Base-by-base conservation (phyloP, 306 rosid species). In the Cucurbita moschata region DNA sequence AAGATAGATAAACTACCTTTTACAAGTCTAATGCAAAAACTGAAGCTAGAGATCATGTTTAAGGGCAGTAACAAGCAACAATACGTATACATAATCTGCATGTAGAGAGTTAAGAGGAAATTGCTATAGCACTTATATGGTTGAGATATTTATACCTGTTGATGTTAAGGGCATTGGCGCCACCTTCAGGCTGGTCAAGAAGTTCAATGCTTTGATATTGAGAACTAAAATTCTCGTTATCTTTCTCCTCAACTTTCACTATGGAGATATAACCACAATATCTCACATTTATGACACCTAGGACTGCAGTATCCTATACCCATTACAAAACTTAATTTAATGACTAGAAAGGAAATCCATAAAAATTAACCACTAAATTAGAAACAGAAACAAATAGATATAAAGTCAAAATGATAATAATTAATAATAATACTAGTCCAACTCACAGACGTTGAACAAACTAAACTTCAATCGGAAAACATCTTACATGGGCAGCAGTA, bases 401-500 rank as follows among this genome's bases (percentile, higher is more conserved):
- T 4, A 37, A 30, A 62, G 21, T 18, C 13, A n/a, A 74, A 16
- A 21, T 1, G n/a, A 75, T 44, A 55, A 4, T 43, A 39, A 55
- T 56, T 44, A 47, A 4, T 43, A 39, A 55, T 56, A 12, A 64
- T 9, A 64, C 21, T 2, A n/a, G 13, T 40, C 71, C 51, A 64
- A 64, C 50, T 18, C 71, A 15, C 51, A 49, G 43, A 16, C 38
- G 74, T 58, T 65, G 65, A 71, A 63, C 76, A 73, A 18, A 77
- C 53, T 74, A 68, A 73, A 74, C 79, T 64, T 76, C 49, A 49
- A 8, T 1, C 56, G 14, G 5, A 78, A 80, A 79, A 35, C 42
- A 73, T 77, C 97, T 78, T 89, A 94, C 98, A 72, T 94, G 97
- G 64, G 98, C 95, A 72, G 96, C 97, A 44, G 97, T 94, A 82